Evolutionary conservation across 2,329 filamentous ascomycete genomes (phyloP).

Genomic region (Cercospora beticola): DNA sequence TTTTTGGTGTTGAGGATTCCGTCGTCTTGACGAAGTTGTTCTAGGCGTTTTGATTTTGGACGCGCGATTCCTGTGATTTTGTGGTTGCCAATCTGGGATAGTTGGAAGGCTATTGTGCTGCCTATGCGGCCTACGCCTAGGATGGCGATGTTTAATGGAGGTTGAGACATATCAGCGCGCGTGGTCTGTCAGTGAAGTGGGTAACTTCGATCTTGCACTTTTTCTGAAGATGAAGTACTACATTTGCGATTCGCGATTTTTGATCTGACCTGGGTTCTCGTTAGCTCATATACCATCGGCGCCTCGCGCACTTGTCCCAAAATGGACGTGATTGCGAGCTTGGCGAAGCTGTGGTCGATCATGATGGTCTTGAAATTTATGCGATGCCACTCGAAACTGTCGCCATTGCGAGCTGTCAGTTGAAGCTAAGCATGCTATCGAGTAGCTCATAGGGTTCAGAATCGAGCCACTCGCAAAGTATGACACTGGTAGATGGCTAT

Average conservation of each 20-base stretch:
- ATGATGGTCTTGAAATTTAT: neutral
- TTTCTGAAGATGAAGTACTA: neutral
- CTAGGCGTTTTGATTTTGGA: neutral
- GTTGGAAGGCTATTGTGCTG: slow-evolving; percentile 1
- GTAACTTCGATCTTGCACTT: neutral
- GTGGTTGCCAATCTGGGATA: neutral
- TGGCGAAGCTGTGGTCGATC: neutral
- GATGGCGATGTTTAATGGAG: neutral
- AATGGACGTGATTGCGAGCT: neutral
- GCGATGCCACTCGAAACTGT: neutral
- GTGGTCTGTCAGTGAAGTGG: neutral
- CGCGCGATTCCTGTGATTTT: neutral
- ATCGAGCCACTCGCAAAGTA: neutral
- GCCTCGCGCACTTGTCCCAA: slow-evolving; percentile 2
- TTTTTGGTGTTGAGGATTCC: neutral
- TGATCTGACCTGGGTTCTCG: neutral
- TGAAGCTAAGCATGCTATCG: neutral
- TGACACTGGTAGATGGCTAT: neutral
- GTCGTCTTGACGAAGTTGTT: neutral
- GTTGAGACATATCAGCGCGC: neutral
- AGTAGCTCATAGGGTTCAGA: neutral
- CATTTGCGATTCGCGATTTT: too few relatives aligned
- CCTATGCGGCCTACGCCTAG: neutral
- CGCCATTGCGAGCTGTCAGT: neutral
- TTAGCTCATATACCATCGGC: neutral